A percentile compares a stretch with the other conserved stretches of the same genome.
Evolutionary conservation across 176 grass and related monocot genomes (phyloP).

Genomic region (Avena insularis): DNA sequence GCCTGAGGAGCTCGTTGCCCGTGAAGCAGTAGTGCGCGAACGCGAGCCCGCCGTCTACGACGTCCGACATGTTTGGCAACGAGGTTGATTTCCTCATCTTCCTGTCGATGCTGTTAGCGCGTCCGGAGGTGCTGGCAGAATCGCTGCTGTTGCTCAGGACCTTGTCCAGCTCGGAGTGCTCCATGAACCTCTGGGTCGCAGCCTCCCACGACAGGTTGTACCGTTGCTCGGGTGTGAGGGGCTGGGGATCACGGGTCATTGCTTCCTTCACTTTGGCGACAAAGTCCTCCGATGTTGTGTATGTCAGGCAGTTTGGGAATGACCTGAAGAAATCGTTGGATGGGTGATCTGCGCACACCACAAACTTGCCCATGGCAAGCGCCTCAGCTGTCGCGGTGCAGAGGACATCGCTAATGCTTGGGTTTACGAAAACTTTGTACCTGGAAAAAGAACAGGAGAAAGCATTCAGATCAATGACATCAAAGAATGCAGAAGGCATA

Average conservation of each 20-base stretch:
- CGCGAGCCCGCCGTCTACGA: constrained; percentile 82
- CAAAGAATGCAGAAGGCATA: not conserved
- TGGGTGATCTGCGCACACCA: constrained; percentile 84
- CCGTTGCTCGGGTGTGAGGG: constrained; percentile 73
- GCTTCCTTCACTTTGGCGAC: constrained; percentile 78
- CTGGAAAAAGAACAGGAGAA: constrained; percentile 47
- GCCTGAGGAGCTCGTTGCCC: constrained; percentile 74
- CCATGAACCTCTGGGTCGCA: constrained; percentile 86
- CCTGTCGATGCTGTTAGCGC: not conserved
- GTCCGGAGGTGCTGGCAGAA: not conserved
- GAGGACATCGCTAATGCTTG: constrained; percentile 84
- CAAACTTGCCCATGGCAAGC: constrained; percentile 88
- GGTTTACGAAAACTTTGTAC: constrained; percentile 95
- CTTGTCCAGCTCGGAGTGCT: constrained; percentile 82
- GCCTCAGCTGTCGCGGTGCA: constrained; percentile 90
- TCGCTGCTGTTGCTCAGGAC: constrained; percentile 47
- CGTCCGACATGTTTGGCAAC: constrained; percentile 61
- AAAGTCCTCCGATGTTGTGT: constrained; percentile 83
- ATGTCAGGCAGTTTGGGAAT: constrained; percentile 83
- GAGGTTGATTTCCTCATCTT: constrained; percentile 66
- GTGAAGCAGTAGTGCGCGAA: constrained; percentile 89
- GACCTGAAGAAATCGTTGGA: constrained; percentile 94
- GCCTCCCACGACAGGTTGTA: constrained; percentile 95
- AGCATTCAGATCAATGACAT: constrained; percentile 25
- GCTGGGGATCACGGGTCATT: constrained; percentile 76